Conservation (phyloP, 2,329 filamentous ascomycete genomes). For the Botrytis porri region DNA sequence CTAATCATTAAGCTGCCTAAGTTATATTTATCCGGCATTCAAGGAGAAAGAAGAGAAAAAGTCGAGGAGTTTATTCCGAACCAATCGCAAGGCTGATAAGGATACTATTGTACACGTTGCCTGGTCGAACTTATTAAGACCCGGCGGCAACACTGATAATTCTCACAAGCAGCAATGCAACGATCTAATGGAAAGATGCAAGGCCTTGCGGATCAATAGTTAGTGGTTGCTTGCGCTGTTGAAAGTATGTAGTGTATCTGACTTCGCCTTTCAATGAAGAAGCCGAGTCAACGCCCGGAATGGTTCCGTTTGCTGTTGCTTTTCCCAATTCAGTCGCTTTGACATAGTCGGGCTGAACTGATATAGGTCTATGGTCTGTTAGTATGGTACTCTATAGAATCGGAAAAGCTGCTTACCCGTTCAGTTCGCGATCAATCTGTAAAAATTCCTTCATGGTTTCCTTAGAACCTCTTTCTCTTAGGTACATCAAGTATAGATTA, state of each 20-base stretch:
- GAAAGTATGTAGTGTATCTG: slow-evolving; percentile 45
- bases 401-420: slow-evolving; percentile 58
- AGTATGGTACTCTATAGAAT: slow-evolving; percentile 14
- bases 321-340: slow-evolving; percentile 40
- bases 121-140: slow-evolving; percentile 1
- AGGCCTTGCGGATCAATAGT: slow-evolving; percentile 33
- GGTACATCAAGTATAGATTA: slow-evolving; percentile 75
- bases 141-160: background rate
- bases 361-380: slow-evolving; percentile 41
- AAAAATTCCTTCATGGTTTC: slow-evolving; percentile 85
- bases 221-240: slow-evolving; percentile 33
- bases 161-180: background rate
- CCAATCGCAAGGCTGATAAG: slow-evolving; percentile 9
- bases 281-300: slow-evolving; percentile 43
- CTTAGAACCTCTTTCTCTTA: slow-evolving; percentile 78
- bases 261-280: slow-evolving; percentile 44
- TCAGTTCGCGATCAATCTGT: slow-evolving; percentile 77
- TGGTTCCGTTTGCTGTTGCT: slow-evolving; percentile 44
- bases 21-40: slow-evolving; percentile 11
- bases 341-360: slow-evolving; percentile 41
- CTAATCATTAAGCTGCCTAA: slow-evolving; percentile 11
- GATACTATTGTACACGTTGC: slow-evolving; percentile 5
- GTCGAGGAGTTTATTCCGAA: background rate
- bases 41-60: slow-evolving; percentile 4
- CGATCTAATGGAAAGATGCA: slow-evolving; percentile 31